Evolutionary conservation across 2,329 filamentous ascomycete species (phyloP), one percentile per base, ranked within the genome.

Genomic region (Aspergillus tamarii): DNA sequence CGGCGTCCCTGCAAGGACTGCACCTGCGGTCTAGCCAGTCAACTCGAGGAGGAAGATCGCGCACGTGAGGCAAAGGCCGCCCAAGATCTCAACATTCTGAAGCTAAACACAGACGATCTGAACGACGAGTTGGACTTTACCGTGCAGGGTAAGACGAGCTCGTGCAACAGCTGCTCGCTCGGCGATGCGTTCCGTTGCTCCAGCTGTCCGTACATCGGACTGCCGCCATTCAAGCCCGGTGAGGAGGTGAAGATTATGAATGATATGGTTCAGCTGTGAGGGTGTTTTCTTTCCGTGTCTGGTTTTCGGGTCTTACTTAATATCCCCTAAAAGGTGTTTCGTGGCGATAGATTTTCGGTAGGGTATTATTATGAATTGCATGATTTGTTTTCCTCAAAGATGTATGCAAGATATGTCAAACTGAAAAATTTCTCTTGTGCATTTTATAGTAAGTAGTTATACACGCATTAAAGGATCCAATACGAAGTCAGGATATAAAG

Each of bases 1-100:
- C 90, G 94, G 61, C 89, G 94, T 66, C 93, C 95, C 63, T 99
- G 95, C 85, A 98, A 99, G 81, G 95, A 99, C 83, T 99, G 95
- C 83, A 94, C 92, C 10, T 99, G 95, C 76, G 95, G 95, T 57
- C 88, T 99, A 30, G 93, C 94, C 28, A 88, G 95, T 77, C 88
- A 90, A 65, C 81, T 98, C 57, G 91, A 93, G 71, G 90, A 89
- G n/a, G 93, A 98, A 82, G 95, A 98, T 78, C 84, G 83, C 50
- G 85, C 84, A 9, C 89, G 88, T 73, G 86, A 92, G 62, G 81
- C 82, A 9, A 81, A 84, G 26, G 91, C 91, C 36, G 90, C 93
- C 73, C 81, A 82, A 54, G 81, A 81, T 3, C 72, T 84, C 30
- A 79, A 80, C 16, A 78, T 82, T 48, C 84, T 92, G 55, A 87